These are phyloP conservation scores for Erythrophleum ivorense DNA, from an alignment of 331 rosid species.

Conservation along the genomic window DNA sequence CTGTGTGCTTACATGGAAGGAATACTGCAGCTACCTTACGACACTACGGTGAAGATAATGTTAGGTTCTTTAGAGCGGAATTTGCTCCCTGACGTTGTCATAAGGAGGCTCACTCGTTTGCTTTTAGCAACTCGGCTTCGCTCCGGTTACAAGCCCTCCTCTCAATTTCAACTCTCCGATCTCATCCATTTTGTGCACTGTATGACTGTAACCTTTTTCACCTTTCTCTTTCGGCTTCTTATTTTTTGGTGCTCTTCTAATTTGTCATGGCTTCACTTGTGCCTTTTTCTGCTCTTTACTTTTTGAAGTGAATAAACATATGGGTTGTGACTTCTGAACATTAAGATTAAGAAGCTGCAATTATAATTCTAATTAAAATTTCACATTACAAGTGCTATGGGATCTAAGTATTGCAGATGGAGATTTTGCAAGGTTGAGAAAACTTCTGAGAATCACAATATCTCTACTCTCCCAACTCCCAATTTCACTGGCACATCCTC, in stretches of 20 bases:
- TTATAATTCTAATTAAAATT: not conserved
- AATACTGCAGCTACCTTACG: conserved; percentile 55
- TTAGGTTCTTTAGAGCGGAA: conserved; percentile 68
- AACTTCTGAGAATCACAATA: not conserved
- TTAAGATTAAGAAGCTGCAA: not conserved
- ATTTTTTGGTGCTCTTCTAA: not conserved
- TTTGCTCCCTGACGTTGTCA: conserved; percentile 68
- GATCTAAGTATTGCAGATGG: not conserved
- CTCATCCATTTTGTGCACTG: conserved; percentile 64
- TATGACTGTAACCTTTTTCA: conserved; percentile 46
- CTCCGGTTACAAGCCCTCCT: conserved; percentile 63
- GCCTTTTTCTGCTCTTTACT: not conserved
- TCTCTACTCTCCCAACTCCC: not conserved
- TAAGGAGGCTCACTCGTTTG: conserved; percentile 70
- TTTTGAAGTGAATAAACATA: too few species aligned
- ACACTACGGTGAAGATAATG: conserved; percentile 55
- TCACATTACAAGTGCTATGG: not conserved
- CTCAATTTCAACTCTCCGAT: conserved; percentile 72
- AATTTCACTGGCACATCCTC: not conserved
- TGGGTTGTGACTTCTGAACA: not conserved
- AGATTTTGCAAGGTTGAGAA: not conserved
- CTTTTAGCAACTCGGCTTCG: conserved; percentile 79
- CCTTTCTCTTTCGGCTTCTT: not conserved
- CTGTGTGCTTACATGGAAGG: conserved; percentile 40
- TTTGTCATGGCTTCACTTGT: not conserved